These are phyloP conservation scores for Prunus davidiana DNA, from an alignment of 306 rosid genomes.

Conservation along the genomic window DNA sequence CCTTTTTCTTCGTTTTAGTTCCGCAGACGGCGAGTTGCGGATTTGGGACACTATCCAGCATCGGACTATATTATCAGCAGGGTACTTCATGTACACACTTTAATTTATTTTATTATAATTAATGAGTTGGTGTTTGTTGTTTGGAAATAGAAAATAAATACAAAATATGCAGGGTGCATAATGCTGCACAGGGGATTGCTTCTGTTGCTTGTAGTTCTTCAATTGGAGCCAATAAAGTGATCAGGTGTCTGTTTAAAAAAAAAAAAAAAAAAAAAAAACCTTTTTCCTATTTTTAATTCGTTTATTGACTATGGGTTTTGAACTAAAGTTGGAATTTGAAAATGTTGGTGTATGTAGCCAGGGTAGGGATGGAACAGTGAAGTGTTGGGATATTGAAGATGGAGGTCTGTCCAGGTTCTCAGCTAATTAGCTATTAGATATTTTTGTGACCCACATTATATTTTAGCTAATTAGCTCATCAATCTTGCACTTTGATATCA, in stretches of 20 bases:
- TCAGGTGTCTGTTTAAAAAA: constrained; percentile 38
- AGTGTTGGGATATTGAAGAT: constrained; percentile 77
- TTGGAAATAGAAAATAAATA: neutral
- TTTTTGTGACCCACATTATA: neutral
- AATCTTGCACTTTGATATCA: neutral
- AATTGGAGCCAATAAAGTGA: constrained; percentile 60
- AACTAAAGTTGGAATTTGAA: constrained; percentile 8
- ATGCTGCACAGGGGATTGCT: constrained; percentile 81
- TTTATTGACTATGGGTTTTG: neutral
- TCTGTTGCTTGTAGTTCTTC: constrained; percentile 58
- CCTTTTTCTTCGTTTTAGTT: constrained; percentile 25
- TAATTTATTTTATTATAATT: neutral
- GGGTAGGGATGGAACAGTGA: constrained; percentile 96
- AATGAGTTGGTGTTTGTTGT: neutral
- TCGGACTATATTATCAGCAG: constrained; percentile 74
- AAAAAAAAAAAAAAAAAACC: too few species aligned
- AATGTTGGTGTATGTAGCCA: constrained; percentile 48
- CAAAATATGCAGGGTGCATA: constrained; percentile 54
- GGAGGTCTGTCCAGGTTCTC: constrained; percentile 71
- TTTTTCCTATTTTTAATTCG: constrained; percentile 1
- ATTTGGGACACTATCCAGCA: constrained; percentile 82
- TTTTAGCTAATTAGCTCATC: neutral
- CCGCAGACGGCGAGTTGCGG: constrained; percentile 82
- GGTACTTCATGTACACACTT: constrained; percentile 28
- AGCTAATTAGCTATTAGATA: neutral